Evolutionary conservation across 1,139 yeast genomes (phyloP).

Genomic region (Pichia sp.): DNA sequence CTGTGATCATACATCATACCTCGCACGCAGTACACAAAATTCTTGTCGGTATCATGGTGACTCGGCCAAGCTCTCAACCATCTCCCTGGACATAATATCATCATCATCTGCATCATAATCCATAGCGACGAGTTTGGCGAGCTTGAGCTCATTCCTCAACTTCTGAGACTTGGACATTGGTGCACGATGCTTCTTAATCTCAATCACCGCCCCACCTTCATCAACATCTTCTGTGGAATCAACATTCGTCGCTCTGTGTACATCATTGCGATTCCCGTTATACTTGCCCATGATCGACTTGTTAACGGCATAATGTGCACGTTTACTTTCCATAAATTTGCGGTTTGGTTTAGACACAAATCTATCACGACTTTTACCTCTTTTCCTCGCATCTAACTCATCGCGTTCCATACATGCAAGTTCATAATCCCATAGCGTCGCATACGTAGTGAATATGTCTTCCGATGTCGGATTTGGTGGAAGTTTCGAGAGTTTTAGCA

Average conservation of each 20-base stretch:
- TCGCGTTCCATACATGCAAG: slow-evolving; percentile 28
- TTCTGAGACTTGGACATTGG: slow-evolving; percentile 5
- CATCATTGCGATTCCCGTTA: background rate
- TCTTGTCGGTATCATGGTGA: no score
- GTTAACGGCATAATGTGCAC: slow-evolving; percentile 4
- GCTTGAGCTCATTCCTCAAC: slow-evolving; percentile 9
- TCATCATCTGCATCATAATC: slow-evolving; percentile 7
- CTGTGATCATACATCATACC: no score
- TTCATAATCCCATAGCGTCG: slow-evolving; percentile 18
- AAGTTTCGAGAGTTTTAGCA: slow-evolving; percentile 26
- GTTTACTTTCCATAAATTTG: slow-evolving; percentile 8
- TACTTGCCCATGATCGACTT: slow-evolving; percentile 1
- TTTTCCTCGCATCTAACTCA: slow-evolving; percentile 23
- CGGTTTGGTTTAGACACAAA: slow-evolving; percentile 22
- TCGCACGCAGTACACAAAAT: no score
- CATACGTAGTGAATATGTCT: slow-evolving; percentile 7
- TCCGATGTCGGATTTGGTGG: slow-evolving; percentile 11
- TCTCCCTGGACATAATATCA: slow-evolving; percentile 7
- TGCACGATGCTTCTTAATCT: slow-evolving; percentile 21
- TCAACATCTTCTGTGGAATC: slow-evolving; percentile 23
- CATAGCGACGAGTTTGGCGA: slow-evolving; percentile 6
- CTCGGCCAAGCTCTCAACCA: slow-evolving; percentile 9
- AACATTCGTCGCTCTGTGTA: slow-evolving; percentile 20
- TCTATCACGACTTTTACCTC: slow-evolving; percentile 5
- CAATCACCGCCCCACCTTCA: slow-evolving; percentile 26